Evolutionary conservation across 2,329 filamentous ascomycete genomes (phyloP), one percentile per base, ranked within the genome.

Genomic region (Aspergillus sp.): DNA sequence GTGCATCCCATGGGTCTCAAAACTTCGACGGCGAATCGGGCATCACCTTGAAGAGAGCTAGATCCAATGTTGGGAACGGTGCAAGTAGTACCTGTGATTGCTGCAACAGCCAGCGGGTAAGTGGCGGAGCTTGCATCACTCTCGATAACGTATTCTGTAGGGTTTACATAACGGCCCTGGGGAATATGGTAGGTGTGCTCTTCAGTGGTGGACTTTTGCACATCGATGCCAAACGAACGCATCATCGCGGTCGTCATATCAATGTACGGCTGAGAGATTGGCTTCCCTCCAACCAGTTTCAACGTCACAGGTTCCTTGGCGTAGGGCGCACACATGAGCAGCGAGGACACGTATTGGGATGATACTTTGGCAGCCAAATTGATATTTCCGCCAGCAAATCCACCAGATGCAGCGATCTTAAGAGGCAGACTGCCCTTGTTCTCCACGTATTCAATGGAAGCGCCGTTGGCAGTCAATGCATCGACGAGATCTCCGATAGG

Each of bases 181-280:
- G 95, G 95, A 56, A 99, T 96, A 72, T 96, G 88, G 76, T 99
- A 99, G 5, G 93, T 96, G 71, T 98, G 89, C 46, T 88, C 84
- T 68, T 97, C 92, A 3, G 85, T 88, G 33, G 84, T 75, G 8
- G 93, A 96, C 66, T 85, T 86, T 61, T 86, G 82, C 12, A 97
- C 95, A 40, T 86, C 74, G 41, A 99, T 85, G 50, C 95, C 95
- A 69, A 99, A 99, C 2, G 89, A 84, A 54, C 84, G 83, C 95
- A 99, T 99, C 93, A 99, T 99, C 15, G 92, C 85, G 53, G 96
- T 92, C 2, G 95, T 99, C 93, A 99, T 98, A 72, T 99, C 92
- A 68, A 99, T 98, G 74, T 99, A 99, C 2, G 88, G 87, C 72
- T 98, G 93, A 1, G 93, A 98, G 64, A 99, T 96, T 44, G 95